phyloP scores from a whole-genome alignment of 139 green algal genomes.

The Micractinium sp. region DNA sequence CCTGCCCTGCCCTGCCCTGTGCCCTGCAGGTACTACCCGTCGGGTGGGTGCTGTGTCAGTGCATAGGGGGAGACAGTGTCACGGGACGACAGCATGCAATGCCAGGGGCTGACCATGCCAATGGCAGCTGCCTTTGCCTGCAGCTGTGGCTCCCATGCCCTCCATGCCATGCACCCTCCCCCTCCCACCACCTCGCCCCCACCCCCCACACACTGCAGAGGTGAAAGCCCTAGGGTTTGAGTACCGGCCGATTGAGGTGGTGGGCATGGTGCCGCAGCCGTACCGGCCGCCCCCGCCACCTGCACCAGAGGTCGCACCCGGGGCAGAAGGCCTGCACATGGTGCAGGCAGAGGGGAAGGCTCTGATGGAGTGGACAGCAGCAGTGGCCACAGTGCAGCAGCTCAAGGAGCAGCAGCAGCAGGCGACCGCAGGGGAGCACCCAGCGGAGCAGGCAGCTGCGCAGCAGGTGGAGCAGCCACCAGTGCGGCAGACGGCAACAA shows the following conservation, averaged over 20 bases:
- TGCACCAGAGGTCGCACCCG: not conserved
- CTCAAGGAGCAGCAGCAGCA: not conserved
- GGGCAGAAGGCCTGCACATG: not conserved
- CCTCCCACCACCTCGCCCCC: not conserved
- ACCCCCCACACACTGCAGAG: not conserved
- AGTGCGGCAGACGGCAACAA: not conserved
- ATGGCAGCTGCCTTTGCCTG: not conserved
- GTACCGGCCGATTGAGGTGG: slow-evolving; percentile 27
- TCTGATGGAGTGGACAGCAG: not conserved
- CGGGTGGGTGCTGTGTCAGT: not conserved
- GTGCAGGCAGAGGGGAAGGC: not conserved
- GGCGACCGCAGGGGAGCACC: not conserved
- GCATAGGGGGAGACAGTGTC: not conserved
- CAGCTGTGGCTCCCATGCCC: too few species aligned
- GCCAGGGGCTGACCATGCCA: not conserved
- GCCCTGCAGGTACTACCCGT: slow-evolving; percentile 15
- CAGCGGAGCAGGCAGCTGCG: not conserved
- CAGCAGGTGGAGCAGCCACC: not conserved
- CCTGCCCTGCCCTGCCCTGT: too few species aligned
- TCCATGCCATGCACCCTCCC: not conserved
- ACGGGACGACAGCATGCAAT: not conserved
- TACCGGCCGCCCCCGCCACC: not conserved
- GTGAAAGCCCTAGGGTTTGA: slow-evolving; percentile 22
- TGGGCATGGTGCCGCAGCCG: slow-evolving; percentile 22
- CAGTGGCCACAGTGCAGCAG: not conserved